Conservation (phyloP, 2,329 filamentous ascomycete genomes). For the Phialophora verrucosa region DNA sequence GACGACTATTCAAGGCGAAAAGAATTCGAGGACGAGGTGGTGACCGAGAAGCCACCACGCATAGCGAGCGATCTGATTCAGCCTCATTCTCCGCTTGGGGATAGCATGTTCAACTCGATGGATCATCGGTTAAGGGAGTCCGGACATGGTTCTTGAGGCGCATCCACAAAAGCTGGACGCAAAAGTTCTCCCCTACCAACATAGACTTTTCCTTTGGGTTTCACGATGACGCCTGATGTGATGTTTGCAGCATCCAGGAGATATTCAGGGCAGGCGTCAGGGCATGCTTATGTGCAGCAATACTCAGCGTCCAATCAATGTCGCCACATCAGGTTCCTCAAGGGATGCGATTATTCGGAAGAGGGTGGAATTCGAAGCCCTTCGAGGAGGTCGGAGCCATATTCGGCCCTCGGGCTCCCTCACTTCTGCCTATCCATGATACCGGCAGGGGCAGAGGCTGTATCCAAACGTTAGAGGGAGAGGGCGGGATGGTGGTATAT, state of each 20-base stretch:
- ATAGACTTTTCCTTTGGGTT: constrained; percentile 13
- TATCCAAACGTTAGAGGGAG: background rate
- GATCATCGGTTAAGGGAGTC: constrained; percentile 21
- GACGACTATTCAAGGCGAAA: constrained; percentile 1
- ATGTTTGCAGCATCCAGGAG: background rate
- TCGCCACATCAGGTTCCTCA: background rate
- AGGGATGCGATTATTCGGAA: background rate
- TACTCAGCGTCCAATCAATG: background rate
- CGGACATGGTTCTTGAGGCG: background rate
- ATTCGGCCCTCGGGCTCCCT: background rate
- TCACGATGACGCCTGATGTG: constrained; percentile 1
- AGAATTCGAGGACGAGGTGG: constrained; percentile 2
- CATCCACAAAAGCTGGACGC: background rate
- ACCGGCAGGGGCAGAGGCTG: background rate
- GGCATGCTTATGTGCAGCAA: background rate
- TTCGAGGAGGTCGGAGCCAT: background rate
- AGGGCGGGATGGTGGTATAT: background rate
- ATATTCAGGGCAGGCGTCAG: background rate
- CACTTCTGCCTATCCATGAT: background rate
- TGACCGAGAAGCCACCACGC: constrained; percentile 31
- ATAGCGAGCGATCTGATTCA: constrained; percentile 38
- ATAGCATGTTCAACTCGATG: constrained; percentile 28
- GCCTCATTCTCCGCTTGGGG: constrained; percentile 29
- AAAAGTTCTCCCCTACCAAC: constrained; percentile 1
- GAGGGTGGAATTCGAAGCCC: background rate